phyloP scores from a whole-genome alignment of 164 flowering plant species.

The Nymphaea thermarum region DNA sequence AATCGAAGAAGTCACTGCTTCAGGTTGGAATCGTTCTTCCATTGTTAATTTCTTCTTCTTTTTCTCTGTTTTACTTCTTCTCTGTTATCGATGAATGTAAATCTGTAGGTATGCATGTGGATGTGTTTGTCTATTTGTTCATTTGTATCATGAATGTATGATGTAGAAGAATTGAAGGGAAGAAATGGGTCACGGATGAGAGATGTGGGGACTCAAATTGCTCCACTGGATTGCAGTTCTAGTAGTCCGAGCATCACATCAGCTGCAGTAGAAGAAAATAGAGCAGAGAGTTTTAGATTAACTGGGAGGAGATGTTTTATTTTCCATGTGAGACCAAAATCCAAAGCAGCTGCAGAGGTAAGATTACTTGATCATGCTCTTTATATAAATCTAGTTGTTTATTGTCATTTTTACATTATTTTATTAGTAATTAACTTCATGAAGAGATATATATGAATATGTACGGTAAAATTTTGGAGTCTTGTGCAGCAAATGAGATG shows the following conservation, averaged over 20 bases:
- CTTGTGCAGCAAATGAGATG: too few relatives aligned
- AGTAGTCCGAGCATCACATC: slow-evolving; percentile 41
- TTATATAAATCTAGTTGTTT: too few relatives aligned
- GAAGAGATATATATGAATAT: too few relatives aligned
- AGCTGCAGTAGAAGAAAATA: slow-evolving; percentile 41
- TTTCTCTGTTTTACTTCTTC: background rate
- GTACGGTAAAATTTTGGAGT: too few relatives aligned
- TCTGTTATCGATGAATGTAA: background rate
- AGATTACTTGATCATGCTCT: background rate
- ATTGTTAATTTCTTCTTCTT: background rate
- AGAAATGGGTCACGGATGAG: slow-evolving; percentile 19
- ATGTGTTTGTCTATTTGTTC: background rate
- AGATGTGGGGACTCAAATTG: slow-evolving; percentile 71
- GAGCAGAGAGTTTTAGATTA: slow-evolving; percentile 10
- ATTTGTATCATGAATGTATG: background rate
- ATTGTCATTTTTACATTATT: background rate
- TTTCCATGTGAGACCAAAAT: background rate
- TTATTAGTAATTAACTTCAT: too few relatives aligned
- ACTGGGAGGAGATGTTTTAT: background rate
- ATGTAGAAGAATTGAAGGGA: slow-evolving; percentile 10
- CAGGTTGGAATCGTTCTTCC: background rate
- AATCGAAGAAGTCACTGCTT: background rate
- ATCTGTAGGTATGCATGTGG: background rate
- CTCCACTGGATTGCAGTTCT: slow-evolving; percentile 38
- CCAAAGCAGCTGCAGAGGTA: background rate